Base-by-base conservation (phyloP, 2,329 filamentous ascomycete species). In the Epichloe baconii region DNA sequence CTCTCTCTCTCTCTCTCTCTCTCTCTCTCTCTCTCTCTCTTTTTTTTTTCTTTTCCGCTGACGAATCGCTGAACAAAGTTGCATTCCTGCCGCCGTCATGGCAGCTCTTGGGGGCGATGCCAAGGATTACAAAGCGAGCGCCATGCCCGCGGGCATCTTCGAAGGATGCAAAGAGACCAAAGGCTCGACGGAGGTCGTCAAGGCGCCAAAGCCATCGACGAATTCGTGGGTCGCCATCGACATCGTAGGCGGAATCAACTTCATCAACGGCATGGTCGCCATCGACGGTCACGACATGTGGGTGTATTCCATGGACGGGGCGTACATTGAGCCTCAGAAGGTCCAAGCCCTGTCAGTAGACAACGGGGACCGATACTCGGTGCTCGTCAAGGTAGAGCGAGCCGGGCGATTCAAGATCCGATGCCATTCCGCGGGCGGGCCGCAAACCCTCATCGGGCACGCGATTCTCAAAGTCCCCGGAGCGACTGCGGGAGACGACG, bases 401-500 rank as follows among this genome's bases (percentile, higher is more conserved):
- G 17, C 43, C 5, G 74, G 74, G 1, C 64, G 74, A 52, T 83
- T 78, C 60, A 72, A 72, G 6, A 73, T 82, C 35, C 77, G 80
- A 3, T 66, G 76, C 41, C 72, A 74, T 26, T 72, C 75, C 15
- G 64, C 66, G 14, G 68, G 66, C 34, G 62, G 69, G 2, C 71
- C 74, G 11, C 81, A 84, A 59, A 69, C 82, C 50, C 68, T 83
- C 34, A 69, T 70, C 14, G 78, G 74, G 1, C 69, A 71, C 17
- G 79, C 75, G 1, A 65, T 71, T 8, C 62, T 84, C 40, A 66
- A 68, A 2, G 63, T 70, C 15, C 51, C 51, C 10, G 51, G 43
- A 10, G 5, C 4, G 15, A 7, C 7, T 6, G 19, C 10, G 7
- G 17, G 35, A n/a, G 14, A 26, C 17, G 14, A 12, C 6, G 12